Evolutionary conservation across 352 stramenopile species (phyloP), one percentile per base, ranked within the genome.

Genomic region (Pythium periplocum): DNA sequence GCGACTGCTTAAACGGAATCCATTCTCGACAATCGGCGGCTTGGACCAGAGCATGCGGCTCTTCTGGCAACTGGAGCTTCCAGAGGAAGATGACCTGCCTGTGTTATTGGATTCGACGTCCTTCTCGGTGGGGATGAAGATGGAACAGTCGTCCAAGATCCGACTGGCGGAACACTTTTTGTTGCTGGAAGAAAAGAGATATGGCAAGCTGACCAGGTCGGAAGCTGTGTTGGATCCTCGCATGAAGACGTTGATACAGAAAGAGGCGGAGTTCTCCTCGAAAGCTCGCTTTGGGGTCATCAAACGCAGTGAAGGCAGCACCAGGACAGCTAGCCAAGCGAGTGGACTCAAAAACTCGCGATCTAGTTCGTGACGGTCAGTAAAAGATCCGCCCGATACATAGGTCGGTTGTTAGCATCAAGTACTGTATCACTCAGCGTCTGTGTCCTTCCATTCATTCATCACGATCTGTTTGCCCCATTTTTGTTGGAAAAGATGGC

Each of bases 11-110:
- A 71, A 78, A 42, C 73, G 77, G 10, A 90, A 92, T 40, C 81
- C 81, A 11, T 87, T 92, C 44, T 79, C 68, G 34, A 92, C 78
- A 2, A 73, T 87, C 39, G 78, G 78, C 32, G 81, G 78, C 0
- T 63, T 92, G 40, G 77, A 90, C 49, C 62, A 78, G 45, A 84
- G 74, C 38, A 83, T 88, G 73, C 57, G 65, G 6, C 52, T 69
- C 10, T 70, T 74, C 53, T 83, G 73, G 75, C 54, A 73, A 37
- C 56, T 59, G n/a, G 73, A 83, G 51, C 70, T 88, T 40, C 73
- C 78, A 0, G 62, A 85, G 35, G 59, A 76, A 64, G 64, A 69
- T 6, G 78, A 88, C 36, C 32, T 88, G 17, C 66, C 69, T 0
- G 73, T 88, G 36, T 47, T 86, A 33, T 41, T 88, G 6, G 78